Conservation (phyloP, 2,329 filamentous ascomycete species). For the Fusarium guadeloupense region DNA sequence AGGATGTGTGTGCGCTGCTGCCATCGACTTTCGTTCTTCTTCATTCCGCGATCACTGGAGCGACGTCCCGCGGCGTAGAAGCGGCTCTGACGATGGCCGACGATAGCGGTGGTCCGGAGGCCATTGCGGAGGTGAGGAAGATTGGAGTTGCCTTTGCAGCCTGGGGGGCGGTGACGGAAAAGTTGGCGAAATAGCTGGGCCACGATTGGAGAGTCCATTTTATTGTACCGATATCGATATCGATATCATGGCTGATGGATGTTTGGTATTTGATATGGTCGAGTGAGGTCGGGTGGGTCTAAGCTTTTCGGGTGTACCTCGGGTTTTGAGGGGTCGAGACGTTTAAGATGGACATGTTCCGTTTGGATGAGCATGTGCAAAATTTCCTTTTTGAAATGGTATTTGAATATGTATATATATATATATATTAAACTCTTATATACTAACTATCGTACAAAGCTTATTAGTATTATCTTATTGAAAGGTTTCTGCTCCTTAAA, state of each 20-base stretch:
- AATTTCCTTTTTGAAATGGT: conserved; percentile 30
- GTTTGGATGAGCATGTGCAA: conserved; percentile 19
- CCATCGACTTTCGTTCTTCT: conserved; percentile 77
- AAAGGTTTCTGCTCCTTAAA: background rate
- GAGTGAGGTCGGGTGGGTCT: conserved; percentile 28
- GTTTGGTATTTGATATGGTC: conserved; percentile 18
- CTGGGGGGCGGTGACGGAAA: conserved; percentile 69
- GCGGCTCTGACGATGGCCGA: conserved; percentile 36
- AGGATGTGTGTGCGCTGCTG: conserved; percentile 83
- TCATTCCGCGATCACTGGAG: conserved; percentile 53
- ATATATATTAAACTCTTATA: too few species aligned
- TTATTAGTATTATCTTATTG: too few species aligned
- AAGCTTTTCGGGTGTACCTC: conserved; percentile 38
- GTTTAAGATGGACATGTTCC: background rate
- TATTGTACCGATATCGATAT: conserved; percentile 6
- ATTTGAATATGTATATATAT: background rate
- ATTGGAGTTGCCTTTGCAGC: conserved; percentile 46
- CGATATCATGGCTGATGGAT: conserved; percentile 1
- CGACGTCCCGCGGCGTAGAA: conserved; percentile 44
- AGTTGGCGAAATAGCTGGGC: conserved; percentile 85
- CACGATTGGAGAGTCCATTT: conserved; percentile 84
- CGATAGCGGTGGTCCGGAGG: conserved; percentile 15
- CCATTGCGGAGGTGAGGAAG: conserved; percentile 39
- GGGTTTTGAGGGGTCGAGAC: conserved; percentile 10
- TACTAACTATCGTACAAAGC: too few species aligned